Evolutionary conservation across 2,329 filamentous ascomycete species (phyloP).

Genomic region (Hymenotorrendiella dingleyae): DNA sequence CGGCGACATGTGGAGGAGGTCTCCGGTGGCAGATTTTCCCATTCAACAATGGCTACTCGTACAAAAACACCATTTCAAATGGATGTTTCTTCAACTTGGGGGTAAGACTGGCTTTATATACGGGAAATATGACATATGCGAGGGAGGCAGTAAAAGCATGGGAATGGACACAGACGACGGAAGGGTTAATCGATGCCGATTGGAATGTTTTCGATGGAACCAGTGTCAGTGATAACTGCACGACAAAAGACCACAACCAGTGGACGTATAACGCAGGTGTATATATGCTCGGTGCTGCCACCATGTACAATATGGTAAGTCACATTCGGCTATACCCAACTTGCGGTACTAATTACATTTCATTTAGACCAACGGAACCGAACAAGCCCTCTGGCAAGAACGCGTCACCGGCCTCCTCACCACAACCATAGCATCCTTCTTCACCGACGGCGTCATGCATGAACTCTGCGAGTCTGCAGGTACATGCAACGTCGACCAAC

Average conservation of each 20-base stretch:
- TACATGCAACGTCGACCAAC: conserved; percentile 55
- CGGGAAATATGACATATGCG: conserved; percentile 68
- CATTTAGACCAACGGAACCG: conserved; percentile 24
- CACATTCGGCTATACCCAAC: background rate
- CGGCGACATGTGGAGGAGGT: conserved; percentile 60
- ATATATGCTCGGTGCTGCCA: conserved; percentile 52
- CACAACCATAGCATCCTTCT: conserved; percentile 44
- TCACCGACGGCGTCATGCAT: conserved; percentile 54
- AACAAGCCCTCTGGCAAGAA: conserved; percentile 44
- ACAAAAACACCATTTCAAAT: conserved; percentile 63
- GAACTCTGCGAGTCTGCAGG: conserved; percentile 56
- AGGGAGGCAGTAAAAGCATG: conserved; percentile 73
- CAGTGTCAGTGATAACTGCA: conserved; percentile 51
- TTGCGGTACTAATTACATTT: background rate
- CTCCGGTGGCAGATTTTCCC: conserved; percentile 79
- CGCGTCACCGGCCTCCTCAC: conserved; percentile 51
- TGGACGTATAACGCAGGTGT: conserved; percentile 66
- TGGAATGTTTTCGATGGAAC: conserved; percentile 57
- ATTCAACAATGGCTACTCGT: conserved; percentile 74
- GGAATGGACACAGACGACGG: conserved; percentile 56
- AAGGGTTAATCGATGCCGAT: conserved; percentile 52
- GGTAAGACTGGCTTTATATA: conserved; percentile 67
- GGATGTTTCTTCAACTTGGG: conserved; percentile 56
- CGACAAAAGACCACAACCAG: conserved; percentile 51
- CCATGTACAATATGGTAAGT: conserved; percentile 42